Conservation (phyloP, 176 grass and related monocot genomes). For the Aegilops speltoides region DNA sequence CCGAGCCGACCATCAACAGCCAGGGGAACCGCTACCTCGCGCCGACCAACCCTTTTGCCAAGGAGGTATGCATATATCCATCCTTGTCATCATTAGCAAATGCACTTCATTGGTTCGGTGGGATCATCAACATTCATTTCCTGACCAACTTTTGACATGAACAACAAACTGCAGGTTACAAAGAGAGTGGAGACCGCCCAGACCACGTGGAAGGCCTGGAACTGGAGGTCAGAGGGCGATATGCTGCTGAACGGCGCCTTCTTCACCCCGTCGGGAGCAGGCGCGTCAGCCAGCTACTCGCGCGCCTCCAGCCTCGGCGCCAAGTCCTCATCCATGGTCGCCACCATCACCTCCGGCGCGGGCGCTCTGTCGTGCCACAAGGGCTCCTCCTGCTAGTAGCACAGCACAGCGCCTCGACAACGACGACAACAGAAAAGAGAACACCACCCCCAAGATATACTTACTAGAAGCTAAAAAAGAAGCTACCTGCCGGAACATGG, state of each 20-base stretch:
- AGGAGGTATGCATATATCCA: constrained; percentile 34
- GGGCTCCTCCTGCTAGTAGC: constrained; percentile 65
- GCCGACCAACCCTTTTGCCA: constrained; percentile 49
- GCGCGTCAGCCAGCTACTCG: constrained; percentile 79
- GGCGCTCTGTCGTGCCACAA: constrained; percentile 54
- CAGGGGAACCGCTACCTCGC: constrained; percentile 74
- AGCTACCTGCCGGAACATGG: constrained; percentile 16
- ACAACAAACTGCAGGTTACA: constrained; percentile 51
- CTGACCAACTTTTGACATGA: neutral
- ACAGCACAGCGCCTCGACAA: neutral
- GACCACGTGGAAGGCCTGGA: constrained; percentile 71
- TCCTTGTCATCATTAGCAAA: neutral
- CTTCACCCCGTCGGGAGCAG: constrained; percentile 75
- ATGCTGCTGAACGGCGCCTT: constrained; percentile 77
- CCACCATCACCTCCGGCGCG: constrained; percentile 55
- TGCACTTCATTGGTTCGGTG: neutral
- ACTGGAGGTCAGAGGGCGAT: constrained; percentile 91
- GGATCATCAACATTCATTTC: neutral
- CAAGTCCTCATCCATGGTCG: constrained; percentile 90
- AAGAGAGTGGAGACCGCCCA: constrained; percentile 61
- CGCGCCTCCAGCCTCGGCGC: constrained; percentile 80
- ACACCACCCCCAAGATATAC: constrained; percentile 34
- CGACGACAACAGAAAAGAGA: constrained; percentile 30
- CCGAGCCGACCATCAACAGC: constrained; percentile 68
- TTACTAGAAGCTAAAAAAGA: constrained; percentile 38